These are phyloP conservation scores for Puccinia coronata DNA, from an alignment of 1,284 basidiomycete genomes.

Conservation along the genomic window DNA sequence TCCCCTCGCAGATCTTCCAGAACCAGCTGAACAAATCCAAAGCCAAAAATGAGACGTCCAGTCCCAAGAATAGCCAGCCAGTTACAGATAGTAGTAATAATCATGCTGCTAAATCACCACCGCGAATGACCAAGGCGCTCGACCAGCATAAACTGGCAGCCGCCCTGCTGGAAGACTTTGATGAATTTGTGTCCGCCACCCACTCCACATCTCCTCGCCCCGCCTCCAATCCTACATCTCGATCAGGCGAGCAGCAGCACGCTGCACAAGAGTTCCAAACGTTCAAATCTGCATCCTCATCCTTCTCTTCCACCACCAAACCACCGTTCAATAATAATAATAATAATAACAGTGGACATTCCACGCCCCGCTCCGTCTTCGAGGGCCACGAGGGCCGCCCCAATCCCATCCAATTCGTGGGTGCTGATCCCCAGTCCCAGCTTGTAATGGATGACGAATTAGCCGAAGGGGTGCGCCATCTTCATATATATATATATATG, in stretches of 20 bases:
- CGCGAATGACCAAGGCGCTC: not conserved
- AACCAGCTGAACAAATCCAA: constrained; percentile 17
- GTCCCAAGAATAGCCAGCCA: not conserved
- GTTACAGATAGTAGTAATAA: not conserved
- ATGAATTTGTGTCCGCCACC: constrained; percentile 24
- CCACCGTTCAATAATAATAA: not conserved
- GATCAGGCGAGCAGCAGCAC: not conserved
- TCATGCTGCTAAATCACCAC: not conserved
- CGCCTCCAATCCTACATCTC: not conserved
- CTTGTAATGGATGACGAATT: constrained; percentile 48
- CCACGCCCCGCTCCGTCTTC: constrained; percentile 14
- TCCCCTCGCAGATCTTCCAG: constrained; percentile 17
- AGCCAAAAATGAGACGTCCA: not conserved
- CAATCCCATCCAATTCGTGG: constrained; percentile 26
- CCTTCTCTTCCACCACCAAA: not conserved
- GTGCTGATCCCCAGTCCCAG: constrained; percentile 16
- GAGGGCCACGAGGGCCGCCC: constrained; percentile 42
- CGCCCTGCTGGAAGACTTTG: constrained; percentile 32
- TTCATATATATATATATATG: too few relatives aligned
- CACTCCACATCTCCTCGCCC: not conserved
- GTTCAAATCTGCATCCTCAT: not conserved
- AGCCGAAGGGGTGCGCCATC: constrained; percentile 14
- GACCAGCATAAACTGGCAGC: constrained; percentile 43
- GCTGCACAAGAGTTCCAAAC: not conserved
- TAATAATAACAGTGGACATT: not conserved